phyloP scores from a whole-genome alignment of 306 rosid genomes.

The Pterocarpus santalinus region DNA sequence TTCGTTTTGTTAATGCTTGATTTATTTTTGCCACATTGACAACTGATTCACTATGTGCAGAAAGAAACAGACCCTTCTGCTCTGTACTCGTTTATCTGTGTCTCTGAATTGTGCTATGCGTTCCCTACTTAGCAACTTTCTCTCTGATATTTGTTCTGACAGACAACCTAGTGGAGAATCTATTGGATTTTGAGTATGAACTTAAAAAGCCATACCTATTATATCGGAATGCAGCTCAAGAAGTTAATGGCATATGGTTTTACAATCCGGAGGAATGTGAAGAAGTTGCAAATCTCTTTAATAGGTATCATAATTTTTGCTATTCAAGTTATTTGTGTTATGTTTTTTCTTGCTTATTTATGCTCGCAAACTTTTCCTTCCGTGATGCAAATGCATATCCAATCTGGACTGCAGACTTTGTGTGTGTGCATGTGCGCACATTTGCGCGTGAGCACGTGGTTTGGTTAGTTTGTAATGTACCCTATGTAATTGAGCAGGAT shows the following conservation, averaged over 20 bases:
- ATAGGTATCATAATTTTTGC: slow-evolving; percentile 58
- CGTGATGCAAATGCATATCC: slow-evolving; percentile 26
- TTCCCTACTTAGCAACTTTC: slow-evolving; percentile 36
- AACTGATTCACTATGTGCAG: background rate
- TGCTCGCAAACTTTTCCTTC: slow-evolving; percentile 30
- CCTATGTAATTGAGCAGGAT: slow-evolving; percentile 10
- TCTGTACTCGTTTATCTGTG: slow-evolving; percentile 3
- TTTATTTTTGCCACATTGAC: background rate
- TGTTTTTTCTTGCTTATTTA: slow-evolving; percentile 29
- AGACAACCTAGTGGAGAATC: slow-evolving; percentile 96
- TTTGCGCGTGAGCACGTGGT: too few relatives aligned
- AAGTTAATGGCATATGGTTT: slow-evolving; percentile 99
- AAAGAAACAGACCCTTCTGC: slow-evolving; percentile 7
- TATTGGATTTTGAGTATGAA: slow-evolving; percentile 95
- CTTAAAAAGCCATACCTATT: slow-evolving; percentile 87
- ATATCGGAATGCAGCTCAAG: slow-evolving; percentile 91
- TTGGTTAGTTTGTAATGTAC: background rate
- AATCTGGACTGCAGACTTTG: slow-evolving; percentile 10
- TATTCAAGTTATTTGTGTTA: slow-evolving; percentile 3
- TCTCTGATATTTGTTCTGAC: slow-evolving; percentile 48
- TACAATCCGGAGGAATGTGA: slow-evolving; percentile 91
- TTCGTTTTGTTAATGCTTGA: background rate
- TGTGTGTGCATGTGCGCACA: background rate
- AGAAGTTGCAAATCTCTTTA: slow-evolving; percentile 93
- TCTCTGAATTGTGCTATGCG: slow-evolving; percentile 37